phyloP scores from a whole-genome alignment of 1,284 basidiomycete genomes.

The Retiboletus flavoniger region DNA sequence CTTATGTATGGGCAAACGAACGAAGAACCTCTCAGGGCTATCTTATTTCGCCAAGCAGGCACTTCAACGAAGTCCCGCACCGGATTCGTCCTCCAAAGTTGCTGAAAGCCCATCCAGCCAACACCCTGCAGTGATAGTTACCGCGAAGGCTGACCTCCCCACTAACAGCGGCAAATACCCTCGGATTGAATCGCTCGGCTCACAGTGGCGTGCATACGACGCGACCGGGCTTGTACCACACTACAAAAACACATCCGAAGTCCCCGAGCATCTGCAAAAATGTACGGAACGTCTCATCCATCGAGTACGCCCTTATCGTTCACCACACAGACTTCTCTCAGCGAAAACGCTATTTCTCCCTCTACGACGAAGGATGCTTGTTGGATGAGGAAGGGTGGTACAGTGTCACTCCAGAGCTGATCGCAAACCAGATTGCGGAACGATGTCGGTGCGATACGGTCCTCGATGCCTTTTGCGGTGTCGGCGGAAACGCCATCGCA shows the following conservation, averaged over 20 bases:
- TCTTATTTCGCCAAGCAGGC: slow-evolving; percentile 49
- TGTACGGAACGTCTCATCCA: slow-evolving; percentile 51
- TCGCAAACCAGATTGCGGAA: slow-evolving; percentile 91
- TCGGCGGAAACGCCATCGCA: slow-evolving; percentile 96
- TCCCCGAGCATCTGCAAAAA: slow-evolving; percentile 77
- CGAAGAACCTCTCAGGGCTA: slow-evolving; percentile 49
- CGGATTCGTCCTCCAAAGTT: slow-evolving; percentile 8
- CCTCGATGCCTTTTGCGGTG: slow-evolving; percentile 95
- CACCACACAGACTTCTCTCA: slow-evolving; percentile 75
- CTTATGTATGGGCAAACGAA: slow-evolving; percentile 36
- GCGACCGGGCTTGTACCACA: slow-evolving; percentile 70
- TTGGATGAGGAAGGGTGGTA: slow-evolving; percentile 94
- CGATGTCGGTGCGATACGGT: slow-evolving; percentile 83
- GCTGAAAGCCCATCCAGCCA: neutral
- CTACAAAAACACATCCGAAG: slow-evolving; percentile 61
- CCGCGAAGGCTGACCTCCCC: neutral
- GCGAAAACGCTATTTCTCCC: slow-evolving; percentile 76
- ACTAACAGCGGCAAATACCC: neutral
- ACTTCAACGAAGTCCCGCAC: slow-evolving; percentile 31
- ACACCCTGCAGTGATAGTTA: neutral
- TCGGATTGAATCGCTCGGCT: neutral
- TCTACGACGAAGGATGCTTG: slow-evolving; percentile 76
- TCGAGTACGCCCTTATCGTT: neutral
- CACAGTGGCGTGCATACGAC: slow-evolving; percentile 44
- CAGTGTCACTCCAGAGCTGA: slow-evolving; percentile 90